phyloP scores from a whole-genome alignment of 371 early-diverging fungal species.

The Thermomucor indicae-seudaticae region DNA sequence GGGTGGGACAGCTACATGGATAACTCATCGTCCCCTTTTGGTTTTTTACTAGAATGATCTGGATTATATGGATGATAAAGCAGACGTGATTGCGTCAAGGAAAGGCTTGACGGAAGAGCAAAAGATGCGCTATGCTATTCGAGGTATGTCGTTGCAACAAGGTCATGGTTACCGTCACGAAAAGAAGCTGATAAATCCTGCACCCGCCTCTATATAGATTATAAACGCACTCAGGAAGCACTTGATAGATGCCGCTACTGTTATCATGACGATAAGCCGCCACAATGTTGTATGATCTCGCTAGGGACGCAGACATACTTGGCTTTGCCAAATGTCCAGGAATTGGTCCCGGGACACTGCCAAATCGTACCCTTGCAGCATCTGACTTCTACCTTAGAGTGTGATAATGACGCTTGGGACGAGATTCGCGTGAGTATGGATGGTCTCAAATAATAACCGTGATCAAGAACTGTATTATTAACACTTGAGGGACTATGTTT shows the following conservation, averaged over 20 bases:
- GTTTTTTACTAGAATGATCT: conserved; percentile 49
- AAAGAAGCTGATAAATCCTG: too few species aligned
- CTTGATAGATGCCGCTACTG: conserved; percentile 75
- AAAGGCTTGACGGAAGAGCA: conserved; percentile 58
- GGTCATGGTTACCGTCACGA: neutral
- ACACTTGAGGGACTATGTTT: neutral
- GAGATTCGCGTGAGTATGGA: conserved; percentile 80
- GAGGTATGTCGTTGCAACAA: conserved; percentile 30
- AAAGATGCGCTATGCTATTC: conserved; percentile 60
- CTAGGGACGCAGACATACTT: conserved; percentile 78
- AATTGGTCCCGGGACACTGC: conserved; percentile 84
- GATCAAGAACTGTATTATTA: conserved; percentile 1
- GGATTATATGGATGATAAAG: conserved; percentile 93
- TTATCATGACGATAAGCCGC: conserved; percentile 61
- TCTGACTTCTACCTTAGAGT: conserved; percentile 73
- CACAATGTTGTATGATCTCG: conserved; percentile 71
- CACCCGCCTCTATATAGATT: conserved; percentile 37
- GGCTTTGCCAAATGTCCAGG: conserved; percentile 70
- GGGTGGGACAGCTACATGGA: neutral
- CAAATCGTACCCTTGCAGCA: conserved; percentile 90
- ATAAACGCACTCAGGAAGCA: conserved; percentile 61
- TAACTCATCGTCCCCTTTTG: too few species aligned
- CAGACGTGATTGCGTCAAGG: conserved; percentile 71
- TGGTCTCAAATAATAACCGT: too few species aligned
- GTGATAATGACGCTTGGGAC: conserved; percentile 90